Evolutionary conservation across 2,329 filamentous ascomycete species (phyloP), one percentile per base, ranked within the genome.

Genomic region (Colletotrichum euphorbiae): DNA sequence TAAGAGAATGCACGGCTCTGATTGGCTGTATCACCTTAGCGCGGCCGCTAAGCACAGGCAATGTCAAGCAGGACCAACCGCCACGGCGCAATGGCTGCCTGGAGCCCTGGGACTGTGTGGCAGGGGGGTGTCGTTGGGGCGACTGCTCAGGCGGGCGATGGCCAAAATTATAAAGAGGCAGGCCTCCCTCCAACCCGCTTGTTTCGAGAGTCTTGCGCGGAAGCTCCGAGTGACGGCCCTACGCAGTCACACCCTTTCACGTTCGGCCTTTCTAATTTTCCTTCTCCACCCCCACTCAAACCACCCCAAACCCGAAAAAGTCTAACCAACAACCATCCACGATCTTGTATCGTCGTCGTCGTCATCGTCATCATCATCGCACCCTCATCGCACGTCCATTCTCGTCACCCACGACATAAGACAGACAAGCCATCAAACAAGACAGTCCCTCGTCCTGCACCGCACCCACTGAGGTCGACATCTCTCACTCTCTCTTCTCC

Each of bases 151-250:
- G 74, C 73, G 73, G 74, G 75, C 75, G 73, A 72, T 70, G 73
- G 71, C 70, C 76, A 85, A 84, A 86, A 86, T 82, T 87, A 87
- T 87, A 87, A 87, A 80, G 80, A 85, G 80, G 77, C 75, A 77
- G 77, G 77, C 80, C 80, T 83, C 84, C 85, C 85, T 79, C 84
- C 85, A 81, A 79, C 81, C 79, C 81, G 75, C 77, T 76, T 78
- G 78, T 81, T 83, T 81, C 76, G 78, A 80, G 76, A 77, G 76
- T 82, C 79, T 81, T 80, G 84, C 81, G 83, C 80, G 83, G 84
- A 86, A 85, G 80, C 82, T 80, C 82, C 83, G 83, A 86, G 83
- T 82, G 79, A 82, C 80, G 81, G 83, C 83, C 83, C 76, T 84
- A 81, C 82, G 82, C 83, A 84, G 66, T 69, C 43, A 69, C 62